These are phyloP conservation scores for Suhomyces ambrosiae DNA, from an alignment of 1,139 yeast species.

Conservation along the genomic window DNA sequence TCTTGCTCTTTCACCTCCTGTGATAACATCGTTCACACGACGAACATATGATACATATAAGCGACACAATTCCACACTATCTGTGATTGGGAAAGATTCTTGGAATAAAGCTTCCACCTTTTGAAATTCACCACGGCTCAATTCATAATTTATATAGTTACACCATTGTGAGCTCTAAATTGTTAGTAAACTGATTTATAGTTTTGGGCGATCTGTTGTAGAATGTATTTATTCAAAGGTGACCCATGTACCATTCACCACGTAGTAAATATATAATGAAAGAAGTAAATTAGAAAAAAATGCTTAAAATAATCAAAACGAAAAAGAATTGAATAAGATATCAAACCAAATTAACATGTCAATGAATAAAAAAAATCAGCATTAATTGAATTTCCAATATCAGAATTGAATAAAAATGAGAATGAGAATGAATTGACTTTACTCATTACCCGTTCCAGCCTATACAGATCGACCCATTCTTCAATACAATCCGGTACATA, in stretches of 20 bases:
- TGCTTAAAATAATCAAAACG: too few relatives aligned
- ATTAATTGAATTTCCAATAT: too few relatives aligned
- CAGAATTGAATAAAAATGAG: too few relatives aligned
- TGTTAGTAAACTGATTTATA: slow-evolving; percentile 9
- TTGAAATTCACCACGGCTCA: slow-evolving; percentile 67
- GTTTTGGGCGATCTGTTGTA: not conserved
- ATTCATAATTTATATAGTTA: slow-evolving; percentile 67
- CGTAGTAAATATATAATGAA: too few relatives aligned
- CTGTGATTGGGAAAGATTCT: slow-evolving; percentile 59
- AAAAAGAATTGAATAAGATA: too few relatives aligned
- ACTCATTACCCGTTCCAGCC: slow-evolving; percentile 1
- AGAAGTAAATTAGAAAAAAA: too few relatives aligned
- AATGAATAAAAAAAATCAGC: too few relatives aligned
- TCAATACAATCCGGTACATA: slow-evolving; percentile 26
- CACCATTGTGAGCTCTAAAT: slow-evolving; percentile 67
- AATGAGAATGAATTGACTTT: too few relatives aligned
- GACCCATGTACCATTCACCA: too few relatives aligned
- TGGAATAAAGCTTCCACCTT: slow-evolving; percentile 67
- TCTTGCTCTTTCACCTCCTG: slow-evolving; percentile 86
- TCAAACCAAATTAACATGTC: too few relatives aligned
- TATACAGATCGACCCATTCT: slow-evolving; percentile 1
- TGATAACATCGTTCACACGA: slow-evolving; percentile 72
- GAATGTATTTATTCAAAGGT: not conserved
- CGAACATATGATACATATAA: slow-evolving; percentile 78
- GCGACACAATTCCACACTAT: slow-evolving; percentile 69